Percentiles rank a stretch among this genome's conserved stretches.
phyloP scores from a whole-genome alignment of 2,329 filamentous ascomycete species.

The Dactylellina cionopaga region DNA sequence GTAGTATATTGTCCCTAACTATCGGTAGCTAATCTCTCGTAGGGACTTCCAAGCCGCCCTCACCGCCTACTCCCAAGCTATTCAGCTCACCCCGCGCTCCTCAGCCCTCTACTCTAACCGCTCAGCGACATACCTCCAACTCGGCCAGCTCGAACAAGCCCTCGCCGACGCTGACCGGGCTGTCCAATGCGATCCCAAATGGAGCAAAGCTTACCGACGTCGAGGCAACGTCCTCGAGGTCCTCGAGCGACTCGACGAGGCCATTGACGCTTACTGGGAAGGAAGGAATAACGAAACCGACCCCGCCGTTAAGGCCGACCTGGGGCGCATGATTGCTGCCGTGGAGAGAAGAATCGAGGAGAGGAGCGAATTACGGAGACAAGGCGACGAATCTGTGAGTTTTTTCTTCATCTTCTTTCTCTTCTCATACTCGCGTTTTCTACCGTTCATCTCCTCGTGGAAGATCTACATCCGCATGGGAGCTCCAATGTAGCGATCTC shows the following conservation, averaged over 20 bases:
- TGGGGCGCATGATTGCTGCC: constrained; percentile 44
- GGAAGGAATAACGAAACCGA: constrained; percentile 52
- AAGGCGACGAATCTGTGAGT: constrained; percentile 43
- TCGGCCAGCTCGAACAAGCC: constrained; percentile 54
- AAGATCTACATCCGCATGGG: constrained; percentile 44
- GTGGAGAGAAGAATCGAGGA: constrained; percentile 47
- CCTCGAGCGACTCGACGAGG: constrained; percentile 53
- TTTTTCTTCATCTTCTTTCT: background rate
- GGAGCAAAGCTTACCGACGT: constrained; percentile 55
- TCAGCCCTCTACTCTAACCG: constrained; percentile 56
- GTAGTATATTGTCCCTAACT: constrained; percentile 17
- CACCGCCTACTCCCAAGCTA: constrained; percentile 54
- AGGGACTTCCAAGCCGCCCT: constrained; percentile 56
- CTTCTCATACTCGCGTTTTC: background rate
- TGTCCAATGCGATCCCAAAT: constrained; percentile 55
- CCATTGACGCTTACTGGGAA: constrained; percentile 53
- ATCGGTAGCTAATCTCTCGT: background rate
- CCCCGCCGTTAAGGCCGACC: constrained; percentile 42
- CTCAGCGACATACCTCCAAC: constrained; percentile 54
- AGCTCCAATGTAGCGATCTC: constrained; percentile 8
- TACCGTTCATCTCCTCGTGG: constrained; percentile 29
- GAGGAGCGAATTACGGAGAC: constrained; percentile 31
- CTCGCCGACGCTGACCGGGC: constrained; percentile 55
- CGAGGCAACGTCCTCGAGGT: constrained; percentile 55
- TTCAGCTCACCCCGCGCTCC: constrained; percentile 53